phyloP scores from a whole-genome alignment of 306 rosid genomes.

The Castanea mollissima region DNA sequence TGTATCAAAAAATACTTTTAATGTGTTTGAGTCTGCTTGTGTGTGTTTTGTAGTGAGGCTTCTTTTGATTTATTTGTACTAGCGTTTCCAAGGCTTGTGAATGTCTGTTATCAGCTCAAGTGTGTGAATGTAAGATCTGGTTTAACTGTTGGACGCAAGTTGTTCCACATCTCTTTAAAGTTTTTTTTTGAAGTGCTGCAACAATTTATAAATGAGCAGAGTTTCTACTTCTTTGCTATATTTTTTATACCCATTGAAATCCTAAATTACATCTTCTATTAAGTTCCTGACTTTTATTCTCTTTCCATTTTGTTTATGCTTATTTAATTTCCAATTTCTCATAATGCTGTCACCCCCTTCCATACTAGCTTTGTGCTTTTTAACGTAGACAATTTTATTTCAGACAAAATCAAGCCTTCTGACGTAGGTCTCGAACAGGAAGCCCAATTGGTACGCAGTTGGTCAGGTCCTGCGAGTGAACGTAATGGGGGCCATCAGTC shows the following conservation, averaged over 20 bases:
- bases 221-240: background rate
- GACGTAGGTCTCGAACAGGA: conserved; percentile 96
- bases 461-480: conserved; percentile 57
- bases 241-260: background rate
- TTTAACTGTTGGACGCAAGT: background rate
- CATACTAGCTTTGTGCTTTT: conserved; percentile 5
- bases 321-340: background rate
- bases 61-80: background rate
- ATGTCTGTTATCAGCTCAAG: background rate
- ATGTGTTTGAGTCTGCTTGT: background rate
- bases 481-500: conserved; percentile 57
- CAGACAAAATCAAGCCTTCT: conserved; percentile 94
- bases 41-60: background rate
- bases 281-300: background rate
- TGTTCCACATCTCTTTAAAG: background rate
- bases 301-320: background rate
- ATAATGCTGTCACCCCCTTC: conserved; percentile 8
- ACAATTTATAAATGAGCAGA: background rate
- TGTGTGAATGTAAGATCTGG: background rate
- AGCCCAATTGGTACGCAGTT: conserved; percentile 82
- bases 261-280: background rate
- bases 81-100: background rate
- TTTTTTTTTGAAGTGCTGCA: background rate
- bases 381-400: conserved; percentile 31
- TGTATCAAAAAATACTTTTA: no score